These are phyloP conservation scores for Lachancea dasiensis DNA, from an alignment of 805 yeast species.

Conservation along the genomic window DNA sequence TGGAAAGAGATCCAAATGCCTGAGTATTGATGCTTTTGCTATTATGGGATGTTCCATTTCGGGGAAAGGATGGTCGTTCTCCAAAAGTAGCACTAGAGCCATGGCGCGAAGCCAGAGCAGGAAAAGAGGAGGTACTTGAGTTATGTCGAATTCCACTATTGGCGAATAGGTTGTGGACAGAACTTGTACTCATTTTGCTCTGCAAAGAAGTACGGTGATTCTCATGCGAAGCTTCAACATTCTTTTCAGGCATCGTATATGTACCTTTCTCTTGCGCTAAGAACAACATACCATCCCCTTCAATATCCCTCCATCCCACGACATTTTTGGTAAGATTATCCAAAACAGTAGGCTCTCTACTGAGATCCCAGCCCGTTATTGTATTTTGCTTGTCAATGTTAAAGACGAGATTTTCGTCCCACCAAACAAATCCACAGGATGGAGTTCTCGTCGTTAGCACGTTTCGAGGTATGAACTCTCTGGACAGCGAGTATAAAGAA, in stretches of 20 bases:
- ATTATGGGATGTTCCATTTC: conserved; percentile 14
- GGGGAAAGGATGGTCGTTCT: conserved; percentile 6
- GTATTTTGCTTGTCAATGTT: conserved; percentile 30
- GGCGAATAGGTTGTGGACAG: conserved; percentile 7
- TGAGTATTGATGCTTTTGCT: conserved; percentile 14
- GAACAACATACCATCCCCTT: conserved; percentile 31
- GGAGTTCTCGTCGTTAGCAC: conserved; percentile 31
- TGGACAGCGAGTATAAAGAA: conserved; percentile 59
- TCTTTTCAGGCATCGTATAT: conserved; percentile 13
- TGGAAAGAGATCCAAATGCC: conserved; percentile 5
- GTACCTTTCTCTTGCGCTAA: conserved; percentile 26
- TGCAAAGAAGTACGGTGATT: conserved; percentile 5
- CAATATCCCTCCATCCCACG: conserved; percentile 34
- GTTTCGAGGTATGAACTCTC: conserved; percentile 67
- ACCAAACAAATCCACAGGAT: conserved; percentile 33
- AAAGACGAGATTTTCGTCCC: conserved; percentile 30
- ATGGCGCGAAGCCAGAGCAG: conserved; percentile 12
- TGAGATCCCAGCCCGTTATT: conserved; percentile 31
- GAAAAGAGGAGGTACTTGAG: conserved; percentile 7
- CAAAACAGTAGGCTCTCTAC: conserved; percentile 28
- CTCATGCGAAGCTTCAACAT: not conserved
- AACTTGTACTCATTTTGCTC: conserved; percentile 8
- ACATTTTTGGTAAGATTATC: conserved; percentile 26
- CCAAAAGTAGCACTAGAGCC: conserved; percentile 10
- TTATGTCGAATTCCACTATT: conserved; percentile 1